Evolutionary conservation across 768 basidiomycete species (phyloP), one percentile per base, ranked within the genome.

Genomic region (Mycena olivaceomarginata): DNA sequence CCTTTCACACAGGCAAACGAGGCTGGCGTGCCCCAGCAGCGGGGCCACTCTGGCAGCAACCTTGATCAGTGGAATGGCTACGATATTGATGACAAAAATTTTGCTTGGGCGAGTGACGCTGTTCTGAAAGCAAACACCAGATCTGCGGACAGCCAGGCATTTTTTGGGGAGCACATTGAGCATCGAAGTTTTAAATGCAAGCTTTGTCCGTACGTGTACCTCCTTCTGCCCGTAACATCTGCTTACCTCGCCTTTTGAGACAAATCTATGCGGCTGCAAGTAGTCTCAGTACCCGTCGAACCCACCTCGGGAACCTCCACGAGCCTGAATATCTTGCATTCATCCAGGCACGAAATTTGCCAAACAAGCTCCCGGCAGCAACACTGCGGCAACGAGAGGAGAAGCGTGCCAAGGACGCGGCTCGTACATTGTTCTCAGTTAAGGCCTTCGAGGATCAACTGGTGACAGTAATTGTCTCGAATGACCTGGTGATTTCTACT

Each of bases 11-110:
- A 37, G 18, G 67, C 18, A 31, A 53, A 39, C 51, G 20, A 67
- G 31, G 5, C 67, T 31, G 67, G 40, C 53, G 67, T 8, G 31
- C 67, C 3, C 15, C 67, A 67, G 67, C 67, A 41, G 51, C 25
- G 16, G 15, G 43, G 37, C n/a, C 64, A 18, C 31, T 67, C 67
- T 67, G 51, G 48, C 22, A 7, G 12, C 25, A 37, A 67, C 40
- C 48, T 37, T 66, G 65, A 66, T 25, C n/a, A 2, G 65, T 51
- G 67, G 67, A 56, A 25, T 11, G 67, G 67, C 11, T 68, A 68
- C 12, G 2, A 18, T n/a, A 9, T 68, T 25, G 67, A 68, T 22
- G 6, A 45, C 1, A 39, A 53, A 4, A 56, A 67, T 39, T 68
- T 20, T 56, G 67, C 67, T 1, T 68, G 67, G 67, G 67, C 67